A percentile compares a stretch with the other conserved stretches of the same genome.
Evolutionary conservation across 495 filamentous ascomycete species (phyloP).

Genomic region (Penicillium roqueforti): DNA sequence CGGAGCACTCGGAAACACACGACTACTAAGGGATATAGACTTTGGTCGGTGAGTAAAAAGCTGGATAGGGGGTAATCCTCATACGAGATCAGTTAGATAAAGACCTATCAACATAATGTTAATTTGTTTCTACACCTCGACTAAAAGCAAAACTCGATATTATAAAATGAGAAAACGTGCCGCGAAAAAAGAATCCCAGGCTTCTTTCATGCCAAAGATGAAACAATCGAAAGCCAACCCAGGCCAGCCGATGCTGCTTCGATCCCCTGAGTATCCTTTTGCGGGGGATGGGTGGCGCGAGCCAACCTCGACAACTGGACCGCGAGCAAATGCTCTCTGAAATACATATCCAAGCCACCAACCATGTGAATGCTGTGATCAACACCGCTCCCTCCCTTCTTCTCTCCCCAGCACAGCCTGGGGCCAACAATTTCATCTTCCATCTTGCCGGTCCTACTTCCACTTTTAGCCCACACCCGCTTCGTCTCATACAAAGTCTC

Average conservation of each 20-base stretch:
- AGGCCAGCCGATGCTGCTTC: constrained; percentile 6
- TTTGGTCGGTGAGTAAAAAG: too few species aligned
- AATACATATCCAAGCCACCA: constrained; percentile 15
- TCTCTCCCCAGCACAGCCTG: constrained; percentile 20
- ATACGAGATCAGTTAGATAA: too few species aligned
- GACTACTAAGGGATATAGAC: too few species aligned
- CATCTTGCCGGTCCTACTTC: constrained; percentile 18
- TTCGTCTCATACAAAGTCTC: constrained; percentile 21
- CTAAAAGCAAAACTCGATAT: neutral
- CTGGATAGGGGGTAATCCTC: too few species aligned
- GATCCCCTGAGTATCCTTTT: constrained; percentile 17
- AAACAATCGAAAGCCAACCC: constrained; percentile 1
- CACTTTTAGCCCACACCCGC: constrained; percentile 19
- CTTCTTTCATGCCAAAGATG: neutral
- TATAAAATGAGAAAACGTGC: neutral
- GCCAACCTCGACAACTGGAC: constrained; percentile 15
- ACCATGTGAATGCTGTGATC: constrained; percentile 18
- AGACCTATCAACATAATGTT: neutral
- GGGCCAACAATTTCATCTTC: constrained; percentile 29
- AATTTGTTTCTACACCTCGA: neutral
- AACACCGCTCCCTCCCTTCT: constrained; percentile 13
- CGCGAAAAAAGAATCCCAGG: neutral
- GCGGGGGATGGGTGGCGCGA: constrained; percentile 15
- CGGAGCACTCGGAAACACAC: too few species aligned
- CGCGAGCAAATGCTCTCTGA: constrained; percentile 21